Conservation (phyloP, 805 yeast genomes). For the Schizosaccharomyces lindneri region DNA sequence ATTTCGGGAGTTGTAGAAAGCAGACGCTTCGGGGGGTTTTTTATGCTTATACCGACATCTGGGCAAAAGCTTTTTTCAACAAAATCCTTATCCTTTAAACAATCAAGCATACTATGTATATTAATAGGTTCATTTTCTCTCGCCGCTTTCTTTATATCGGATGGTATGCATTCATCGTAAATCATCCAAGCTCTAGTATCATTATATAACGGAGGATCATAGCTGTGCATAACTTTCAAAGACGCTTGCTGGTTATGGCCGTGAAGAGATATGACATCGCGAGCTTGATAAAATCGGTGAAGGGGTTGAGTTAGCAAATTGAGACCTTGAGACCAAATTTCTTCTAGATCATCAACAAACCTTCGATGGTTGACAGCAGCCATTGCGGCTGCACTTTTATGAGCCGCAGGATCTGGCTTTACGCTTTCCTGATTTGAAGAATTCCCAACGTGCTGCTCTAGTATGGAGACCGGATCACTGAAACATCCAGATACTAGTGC, state of each 20-base stretch:
- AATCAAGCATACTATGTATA: neutral
- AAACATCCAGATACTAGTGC: conserved; percentile 34
- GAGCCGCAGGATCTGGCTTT: neutral
- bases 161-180: conserved; percentile 4
- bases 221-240: conserved; percentile 1
- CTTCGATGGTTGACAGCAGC: conserved; percentile 20
- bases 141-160: conserved; percentile 2
- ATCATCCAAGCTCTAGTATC: conserved; percentile 2
- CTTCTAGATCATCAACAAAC: conserved; percentile 19
- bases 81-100: neutral
- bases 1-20: conserved; percentile 27
- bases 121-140: neutral
- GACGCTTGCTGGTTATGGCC: neutral
- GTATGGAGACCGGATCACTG: conserved; percentile 13
- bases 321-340: conserved; percentile 32
- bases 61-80: conserved; percentile 1
- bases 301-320: conserved; percentile 46
- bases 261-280: neutral
- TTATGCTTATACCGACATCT: conserved; percentile 7
- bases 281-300: conserved; percentile 52
- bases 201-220: conserved; percentile 9
- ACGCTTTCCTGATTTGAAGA: conserved; percentile 6
- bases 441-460: conserved; percentile 44
- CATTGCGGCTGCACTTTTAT: conserved; percentile 7
- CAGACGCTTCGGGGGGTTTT: conserved; percentile 6